Evolutionary conservation across 2,329 filamentous ascomycete genomes (phyloP).

Genomic region (Ceratocystis eucalypticola): DNA sequence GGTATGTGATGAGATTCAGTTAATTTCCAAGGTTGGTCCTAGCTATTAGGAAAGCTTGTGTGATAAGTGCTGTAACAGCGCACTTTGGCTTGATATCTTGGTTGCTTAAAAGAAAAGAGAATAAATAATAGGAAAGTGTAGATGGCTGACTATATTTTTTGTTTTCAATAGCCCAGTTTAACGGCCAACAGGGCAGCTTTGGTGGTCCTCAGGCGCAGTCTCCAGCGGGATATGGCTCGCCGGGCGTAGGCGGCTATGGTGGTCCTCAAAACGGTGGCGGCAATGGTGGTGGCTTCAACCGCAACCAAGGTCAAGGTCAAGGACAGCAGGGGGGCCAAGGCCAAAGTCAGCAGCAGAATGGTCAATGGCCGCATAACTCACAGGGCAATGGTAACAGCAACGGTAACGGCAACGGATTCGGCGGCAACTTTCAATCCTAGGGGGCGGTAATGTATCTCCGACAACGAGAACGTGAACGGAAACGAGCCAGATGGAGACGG

Average conservation of each 20-base stretch:
- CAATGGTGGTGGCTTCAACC: conserved; percentile 48
- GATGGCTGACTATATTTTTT: conserved; percentile 23
- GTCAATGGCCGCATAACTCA: conserved; percentile 40
- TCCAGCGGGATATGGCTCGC: conserved; percentile 48
- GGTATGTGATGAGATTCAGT: conserved; percentile 38
- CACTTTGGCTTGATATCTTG: background rate
- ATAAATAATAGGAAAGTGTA: background rate
- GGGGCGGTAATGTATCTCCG: conserved; percentile 6
- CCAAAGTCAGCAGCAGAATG: conserved; percentile 36
- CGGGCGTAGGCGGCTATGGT: conserved; percentile 55
- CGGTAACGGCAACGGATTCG: conserved; percentile 38
- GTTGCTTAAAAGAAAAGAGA: background rate
- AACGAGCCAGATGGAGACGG: background rate
- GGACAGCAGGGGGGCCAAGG: conserved; percentile 31
- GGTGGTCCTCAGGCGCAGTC: conserved; percentile 44
- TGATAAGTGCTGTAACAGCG: background rate
- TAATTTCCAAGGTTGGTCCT: background rate
- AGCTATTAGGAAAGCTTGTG: background rate
- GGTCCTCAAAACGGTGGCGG: conserved; percentile 65
- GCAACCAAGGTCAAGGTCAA: conserved; percentile 34
- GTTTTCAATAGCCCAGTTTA: conserved; percentile 35
- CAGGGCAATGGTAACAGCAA: conserved; percentile 26
- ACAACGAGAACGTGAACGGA: background rate
- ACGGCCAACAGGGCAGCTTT: conserved; percentile 55
- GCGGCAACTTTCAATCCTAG: conserved; percentile 48